Evolutionary conservation across 805 yeast species (phyloP).

Genomic region (Cyberlindnera americana): DNA sequence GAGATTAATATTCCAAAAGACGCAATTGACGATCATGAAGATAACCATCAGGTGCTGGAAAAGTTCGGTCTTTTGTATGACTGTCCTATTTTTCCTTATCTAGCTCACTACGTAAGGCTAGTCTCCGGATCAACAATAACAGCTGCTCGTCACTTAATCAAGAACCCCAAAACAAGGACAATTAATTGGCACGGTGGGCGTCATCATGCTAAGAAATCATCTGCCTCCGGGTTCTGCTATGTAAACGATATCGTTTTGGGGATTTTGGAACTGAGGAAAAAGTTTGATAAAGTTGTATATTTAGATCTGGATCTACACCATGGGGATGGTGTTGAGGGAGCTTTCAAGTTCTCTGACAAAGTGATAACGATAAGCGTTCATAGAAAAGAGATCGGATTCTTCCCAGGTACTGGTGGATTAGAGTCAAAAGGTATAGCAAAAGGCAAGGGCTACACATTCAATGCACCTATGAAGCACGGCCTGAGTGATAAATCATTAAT

Average conservation of each 20-base stretch:
- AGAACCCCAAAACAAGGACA: slow-evolving; percentile 29
- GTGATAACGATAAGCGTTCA: slow-evolving; percentile 65
- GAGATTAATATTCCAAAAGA: slow-evolving; percentile 1
- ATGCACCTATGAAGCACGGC: slow-evolving; percentile 58
- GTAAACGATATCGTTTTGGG: slow-evolving; percentile 64
- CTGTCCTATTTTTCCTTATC: slow-evolving; percentile 57
- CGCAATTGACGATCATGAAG: slow-evolving; percentile 7
- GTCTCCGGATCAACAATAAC: slow-evolving; percentile 57
- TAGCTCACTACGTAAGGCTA: slow-evolving; percentile 45
- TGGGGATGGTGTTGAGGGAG: slow-evolving; percentile 75
- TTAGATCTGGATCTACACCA: slow-evolving; percentile 75
- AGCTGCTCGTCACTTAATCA: slow-evolving; percentile 32
- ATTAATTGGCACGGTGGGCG: slow-evolving; percentile 81
- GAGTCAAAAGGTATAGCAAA: slow-evolving; percentile 35
- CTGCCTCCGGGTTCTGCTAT: slow-evolving; percentile 71
- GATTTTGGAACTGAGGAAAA: slow-evolving; percentile 46
- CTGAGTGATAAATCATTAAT: slow-evolving; percentile 43
- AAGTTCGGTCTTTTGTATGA: slow-evolving; percentile 54
- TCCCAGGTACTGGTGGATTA: slow-evolving; percentile 64
- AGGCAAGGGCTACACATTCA: slow-evolving; percentile 38
- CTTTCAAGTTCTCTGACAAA: slow-evolving; percentile 51
- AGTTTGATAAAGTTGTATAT: slow-evolving; percentile 48
- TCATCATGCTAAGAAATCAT: slow-evolving; percentile 56
- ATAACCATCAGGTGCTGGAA: slow-evolving; percentile 21
- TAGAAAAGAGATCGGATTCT: slow-evolving; percentile 61